Evolutionary conservation across 441 rosid species (phyloP).

Genomic region (Lepidium campestre): DNA sequence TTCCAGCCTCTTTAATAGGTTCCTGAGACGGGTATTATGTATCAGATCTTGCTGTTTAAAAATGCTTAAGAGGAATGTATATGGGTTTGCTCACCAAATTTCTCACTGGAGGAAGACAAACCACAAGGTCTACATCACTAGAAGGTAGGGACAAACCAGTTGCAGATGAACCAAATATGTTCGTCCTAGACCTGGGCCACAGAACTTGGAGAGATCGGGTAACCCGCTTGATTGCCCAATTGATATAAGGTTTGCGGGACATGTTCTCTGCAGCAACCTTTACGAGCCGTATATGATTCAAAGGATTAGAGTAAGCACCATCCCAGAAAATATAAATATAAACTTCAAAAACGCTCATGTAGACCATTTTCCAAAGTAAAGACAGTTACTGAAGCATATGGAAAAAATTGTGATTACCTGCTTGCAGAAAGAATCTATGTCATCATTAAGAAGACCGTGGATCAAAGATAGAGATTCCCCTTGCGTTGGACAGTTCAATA

Average conservation of each 20-base stretch:
- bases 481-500: conserved; percentile 49
- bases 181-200: conserved; percentile 97
- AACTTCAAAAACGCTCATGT: conserved; percentile 8
- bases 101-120: conserved; percentile 98
- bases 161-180: conserved; percentile 90
- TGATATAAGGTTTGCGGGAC: conserved; percentile 85
- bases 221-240: conserved; percentile 96
- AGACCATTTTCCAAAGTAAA: not conserved
- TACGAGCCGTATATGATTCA: conserved; percentile 18
- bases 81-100: conserved; percentile 62
- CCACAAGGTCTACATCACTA: conserved; percentile 99
- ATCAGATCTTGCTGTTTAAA: conserved; percentile 30
- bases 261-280: conserved; percentile 85
- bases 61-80: conserved; percentile 11
- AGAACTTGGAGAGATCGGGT: conserved; percentile 92
- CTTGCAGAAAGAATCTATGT: conserved; percentile 87
- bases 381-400: not conserved
- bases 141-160: conserved; percentile 96
- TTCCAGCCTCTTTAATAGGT: conserved; percentile 99
- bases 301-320: conserved; percentile 14
- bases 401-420: conserved; percentile 40
- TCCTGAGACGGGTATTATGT: conserved; percentile 43
- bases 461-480: conserved; percentile 61
- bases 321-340: not conserved
- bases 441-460: conserved; percentile 72